phyloP scores from a whole-genome alignment of 805 yeast species.

The Starmera quercuum region DNA sequence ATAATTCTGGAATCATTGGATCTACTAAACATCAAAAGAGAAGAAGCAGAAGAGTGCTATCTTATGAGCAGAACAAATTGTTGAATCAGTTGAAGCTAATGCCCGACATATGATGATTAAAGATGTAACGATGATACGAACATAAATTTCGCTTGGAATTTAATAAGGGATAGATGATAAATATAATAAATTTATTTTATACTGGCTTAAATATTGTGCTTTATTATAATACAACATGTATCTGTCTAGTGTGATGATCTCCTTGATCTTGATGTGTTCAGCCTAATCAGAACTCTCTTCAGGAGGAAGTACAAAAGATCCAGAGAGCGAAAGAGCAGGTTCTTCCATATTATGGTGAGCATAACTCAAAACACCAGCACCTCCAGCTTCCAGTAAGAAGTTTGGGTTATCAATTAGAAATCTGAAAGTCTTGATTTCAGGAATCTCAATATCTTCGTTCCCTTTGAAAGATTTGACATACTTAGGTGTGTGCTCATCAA shows the following conservation, averaged over 20 bases:
- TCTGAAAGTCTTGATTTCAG: constrained; percentile 24
- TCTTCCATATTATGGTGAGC: constrained; percentile 80
- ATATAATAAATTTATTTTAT: too few species aligned
- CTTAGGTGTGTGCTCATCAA: constrained; percentile 5
- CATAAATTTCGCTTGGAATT: too few species aligned
- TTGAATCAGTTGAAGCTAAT: constrained; percentile 33
- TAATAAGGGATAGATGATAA: too few species aligned
- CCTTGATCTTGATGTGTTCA: background rate
- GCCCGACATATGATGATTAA: constrained; percentile 8
- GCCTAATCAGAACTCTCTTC: constrained; percentile 30
- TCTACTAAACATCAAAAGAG: constrained; percentile 4
- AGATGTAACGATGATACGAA: too few species aligned
- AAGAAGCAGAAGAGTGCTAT: constrained; percentile 28
- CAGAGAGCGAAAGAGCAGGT: constrained; percentile 81
- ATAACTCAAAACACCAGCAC: constrained; percentile 85
- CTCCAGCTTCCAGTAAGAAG: constrained; percentile 89
- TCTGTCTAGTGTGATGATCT: too few species aligned
- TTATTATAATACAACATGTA: too few species aligned
- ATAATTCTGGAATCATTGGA: constrained; percentile 1
- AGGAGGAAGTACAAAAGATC: constrained; percentile 71
- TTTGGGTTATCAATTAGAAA: constrained; percentile 54
- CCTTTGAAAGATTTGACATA: constrained; percentile 14
- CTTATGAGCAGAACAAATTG: constrained; percentile 47
- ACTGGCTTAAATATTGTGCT: too few species aligned
- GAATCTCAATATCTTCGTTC: constrained; percentile 23